These are phyloP conservation scores for Oehlia diaphana DNA, from an alignment of 192 early-diverging fungal species.

Conservation along the genomic window DNA sequence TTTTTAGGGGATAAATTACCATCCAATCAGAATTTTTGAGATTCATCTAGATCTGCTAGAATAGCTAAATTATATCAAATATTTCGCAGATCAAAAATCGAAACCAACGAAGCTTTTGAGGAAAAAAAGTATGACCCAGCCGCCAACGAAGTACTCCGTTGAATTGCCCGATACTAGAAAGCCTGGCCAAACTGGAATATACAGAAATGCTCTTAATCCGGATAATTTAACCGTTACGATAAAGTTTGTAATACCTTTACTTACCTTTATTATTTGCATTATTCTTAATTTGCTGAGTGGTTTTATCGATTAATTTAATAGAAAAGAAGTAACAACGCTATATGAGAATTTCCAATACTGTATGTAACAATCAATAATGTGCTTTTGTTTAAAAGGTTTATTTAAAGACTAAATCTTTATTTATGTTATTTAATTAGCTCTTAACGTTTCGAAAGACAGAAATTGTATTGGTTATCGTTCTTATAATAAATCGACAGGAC, in stretches of 20 bases:
- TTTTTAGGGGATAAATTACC: no score
- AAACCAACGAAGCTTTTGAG: no score
- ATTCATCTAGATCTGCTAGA: no score
- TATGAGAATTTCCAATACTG: slow-evolving; percentile 39
- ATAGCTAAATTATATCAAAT: no score
- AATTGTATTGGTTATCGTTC: slow-evolving; percentile 69
- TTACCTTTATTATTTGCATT: not conserved
- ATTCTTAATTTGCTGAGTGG: not conserved
- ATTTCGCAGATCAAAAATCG: no score
- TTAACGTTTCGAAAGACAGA: slow-evolving; percentile 50
- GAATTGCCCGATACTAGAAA: slow-evolving; percentile 50
- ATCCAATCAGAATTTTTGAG: no score
- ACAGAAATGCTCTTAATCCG: slow-evolving; percentile 35
- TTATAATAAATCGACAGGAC: slow-evolving; percentile 57
- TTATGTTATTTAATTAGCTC: slow-evolving; percentile 38
- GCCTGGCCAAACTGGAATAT: slow-evolving; percentile 54
- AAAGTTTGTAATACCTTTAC: not conserved
- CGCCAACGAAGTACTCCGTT: slow-evolving; percentile 19
- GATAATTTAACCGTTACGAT: slow-evolving; percentile 13
- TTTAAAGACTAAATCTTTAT: not conserved
- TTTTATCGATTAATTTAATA: not conserved
- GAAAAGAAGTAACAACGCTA: slow-evolving; percentile 32
- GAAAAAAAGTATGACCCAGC: not conserved
- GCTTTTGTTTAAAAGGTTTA: not conserved
- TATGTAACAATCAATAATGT: not conserved